Evolutionary conservation across 352 stramenopile genomes (phyloP).

Genomic region (Globisporangium canariense): DNA sequence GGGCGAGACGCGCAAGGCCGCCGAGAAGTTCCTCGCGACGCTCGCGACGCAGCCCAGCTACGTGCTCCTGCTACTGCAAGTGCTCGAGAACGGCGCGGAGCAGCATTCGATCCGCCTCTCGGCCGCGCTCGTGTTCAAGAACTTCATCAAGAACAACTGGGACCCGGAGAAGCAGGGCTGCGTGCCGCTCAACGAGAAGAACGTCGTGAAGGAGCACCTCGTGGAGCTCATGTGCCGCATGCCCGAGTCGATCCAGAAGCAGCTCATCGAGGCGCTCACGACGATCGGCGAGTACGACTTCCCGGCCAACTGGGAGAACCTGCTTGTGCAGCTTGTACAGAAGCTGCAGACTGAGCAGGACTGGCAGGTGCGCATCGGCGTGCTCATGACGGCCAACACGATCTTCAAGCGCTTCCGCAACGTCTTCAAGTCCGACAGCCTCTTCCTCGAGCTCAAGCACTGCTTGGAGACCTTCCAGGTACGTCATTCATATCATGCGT

Average conservation of each 20-base stretch:
- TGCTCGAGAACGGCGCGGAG: constrained; percentile 65
- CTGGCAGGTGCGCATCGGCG: constrained; percentile 91
- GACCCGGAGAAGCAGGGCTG: constrained; percentile 82
- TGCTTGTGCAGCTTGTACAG: constrained; percentile 93
- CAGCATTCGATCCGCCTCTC: constrained; percentile 66
- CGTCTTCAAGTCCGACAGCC: constrained; percentile 93
- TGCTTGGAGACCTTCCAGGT: constrained; percentile 92
- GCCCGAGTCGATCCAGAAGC: constrained; percentile 90
- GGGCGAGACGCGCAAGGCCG: constrained; percentile 63
- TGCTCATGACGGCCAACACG: constrained; percentile 98
- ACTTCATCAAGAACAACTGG: constrained; percentile 98
- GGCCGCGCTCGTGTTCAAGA: constrained; percentile 94
- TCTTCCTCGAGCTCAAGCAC: constrained; percentile 96
- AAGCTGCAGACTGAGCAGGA: constrained; percentile 91
- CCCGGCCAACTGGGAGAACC: constrained; percentile 93
- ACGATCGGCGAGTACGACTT: constrained; percentile 98
- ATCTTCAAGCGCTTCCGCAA: constrained; percentile 98
- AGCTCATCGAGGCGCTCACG: constrained; percentile 96
- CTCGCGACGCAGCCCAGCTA: constrained; percentile 66
- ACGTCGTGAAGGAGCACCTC: constrained; percentile 96
- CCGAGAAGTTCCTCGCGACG: constrained; percentile 61
- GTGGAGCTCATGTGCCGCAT: constrained; percentile 98
- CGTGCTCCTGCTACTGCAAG: constrained; percentile 64
- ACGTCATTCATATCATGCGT: constrained; percentile 17
- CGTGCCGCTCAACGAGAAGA: constrained; percentile 84